phyloP scores from a whole-genome alignment of 1,139 yeast species.

The Saccharomyces pastorianus region DNA sequence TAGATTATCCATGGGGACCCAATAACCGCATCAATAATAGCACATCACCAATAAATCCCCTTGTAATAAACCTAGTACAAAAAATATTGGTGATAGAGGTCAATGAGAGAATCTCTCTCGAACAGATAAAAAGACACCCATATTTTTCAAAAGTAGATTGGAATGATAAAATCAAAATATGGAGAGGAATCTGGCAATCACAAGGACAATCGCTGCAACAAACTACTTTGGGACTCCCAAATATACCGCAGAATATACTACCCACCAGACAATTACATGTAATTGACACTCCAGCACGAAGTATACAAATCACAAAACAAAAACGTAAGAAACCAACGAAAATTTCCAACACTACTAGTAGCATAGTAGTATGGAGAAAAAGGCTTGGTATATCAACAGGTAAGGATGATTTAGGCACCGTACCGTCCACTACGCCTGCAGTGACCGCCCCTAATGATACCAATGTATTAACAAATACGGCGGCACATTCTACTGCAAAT shows the following conservation, averaged over 20 bases:
- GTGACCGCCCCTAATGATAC: background rate
- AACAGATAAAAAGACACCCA: conserved; percentile 60
- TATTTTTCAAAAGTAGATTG: conserved; percentile 68
- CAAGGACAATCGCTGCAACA: conserved; percentile 1
- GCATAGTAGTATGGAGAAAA: conserved; percentile 32
- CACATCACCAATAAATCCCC: conserved; percentile 34
- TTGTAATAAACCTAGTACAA: conserved; percentile 45
- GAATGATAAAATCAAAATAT: conserved; percentile 52
- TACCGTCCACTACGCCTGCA: background rate
- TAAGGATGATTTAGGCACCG: background rate
- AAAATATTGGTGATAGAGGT: conserved; percentile 56
- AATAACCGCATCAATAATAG: background rate
- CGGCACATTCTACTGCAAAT: background rate
- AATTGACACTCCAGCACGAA: conserved; percentile 23
- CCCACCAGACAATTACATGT: conserved; percentile 20
- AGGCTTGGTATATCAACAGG: conserved; percentile 23
- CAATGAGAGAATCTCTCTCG: conserved; percentile 51
- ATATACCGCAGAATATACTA: conserved; percentile 5
- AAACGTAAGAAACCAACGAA: conserved; percentile 27
- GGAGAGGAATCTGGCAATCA: conserved; percentile 42
- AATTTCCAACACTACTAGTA: conserved; percentile 27
- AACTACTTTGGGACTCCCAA: background rate
- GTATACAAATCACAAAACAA: conserved; percentile 24
- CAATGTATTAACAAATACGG: background rate
- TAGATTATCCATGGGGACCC: conserved; percentile 55